Evolutionary conservation across 2,329 filamentous ascomycete genomes (phyloP).

Genomic region (Monosporascus ibericus): DNA sequence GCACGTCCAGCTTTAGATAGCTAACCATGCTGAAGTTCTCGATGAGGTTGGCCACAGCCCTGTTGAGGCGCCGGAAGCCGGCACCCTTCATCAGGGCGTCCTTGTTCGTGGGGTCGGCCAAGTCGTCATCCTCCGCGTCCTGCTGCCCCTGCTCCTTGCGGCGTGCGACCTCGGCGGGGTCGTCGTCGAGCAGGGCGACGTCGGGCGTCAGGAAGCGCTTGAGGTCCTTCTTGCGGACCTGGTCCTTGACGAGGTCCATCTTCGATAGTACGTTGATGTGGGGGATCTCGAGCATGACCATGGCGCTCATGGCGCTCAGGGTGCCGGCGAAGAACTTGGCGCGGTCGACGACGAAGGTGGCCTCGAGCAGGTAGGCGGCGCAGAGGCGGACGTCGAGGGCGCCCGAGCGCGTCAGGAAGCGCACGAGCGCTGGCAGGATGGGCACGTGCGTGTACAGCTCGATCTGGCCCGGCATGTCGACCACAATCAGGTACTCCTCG

Average conservation of each 20-base stretch:
- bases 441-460: constrained; percentile 97
- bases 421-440: constrained; percentile 77
- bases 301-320: constrained; percentile 93
- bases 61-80: constrained; percentile 77
- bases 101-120: constrained; percentile 56
- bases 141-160: constrained; percentile 25
- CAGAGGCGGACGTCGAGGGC: constrained; percentile 86
- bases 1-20: constrained; percentile 82
- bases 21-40: constrained; percentile 98
- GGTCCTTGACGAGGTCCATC: constrained; percentile 93
- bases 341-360: constrained; percentile 90
- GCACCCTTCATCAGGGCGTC: constrained; percentile 71
- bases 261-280: constrained; percentile 96
- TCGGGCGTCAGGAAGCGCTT: constrained; percentile 90
- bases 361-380: constrained; percentile 89
- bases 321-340: constrained; percentile 98
- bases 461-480: constrained; percentile 98
- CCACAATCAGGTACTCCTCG: constrained; percentile 94
- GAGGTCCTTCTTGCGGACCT: constrained; percentile 79
- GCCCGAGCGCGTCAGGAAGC: constrained; percentile 72
- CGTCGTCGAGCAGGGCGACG: constrained; percentile 72
- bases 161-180: constrained; percentile 51
- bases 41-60: constrained; percentile 83
- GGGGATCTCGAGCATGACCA: constrained; percentile 97
- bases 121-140: constrained; percentile 42